phyloP scores from a whole-genome alignment of 306 rosid genomes.

The Quercus dentata region DNA sequence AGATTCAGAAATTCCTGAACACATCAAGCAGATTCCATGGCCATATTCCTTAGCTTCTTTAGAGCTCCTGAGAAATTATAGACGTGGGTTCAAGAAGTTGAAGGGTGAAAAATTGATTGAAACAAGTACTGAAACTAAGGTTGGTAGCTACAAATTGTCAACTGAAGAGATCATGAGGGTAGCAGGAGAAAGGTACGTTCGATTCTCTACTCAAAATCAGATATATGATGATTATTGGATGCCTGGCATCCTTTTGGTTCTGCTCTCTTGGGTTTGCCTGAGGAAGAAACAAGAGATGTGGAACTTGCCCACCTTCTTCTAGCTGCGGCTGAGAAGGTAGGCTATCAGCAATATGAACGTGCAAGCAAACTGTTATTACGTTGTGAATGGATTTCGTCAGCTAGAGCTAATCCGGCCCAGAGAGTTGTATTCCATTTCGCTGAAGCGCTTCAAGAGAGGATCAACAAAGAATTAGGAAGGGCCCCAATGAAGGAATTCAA shows the following conservation, averaged over 20 bases:
- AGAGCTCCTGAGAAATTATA: slow-evolving; percentile 49
- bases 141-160: slow-evolving; percentile 38
- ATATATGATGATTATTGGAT: slow-evolving; percentile 37
- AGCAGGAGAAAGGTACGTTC: slow-evolving; percentile 72
- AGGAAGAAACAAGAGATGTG: slow-evolving; percentile 54
- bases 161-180: slow-evolving; percentile 61
- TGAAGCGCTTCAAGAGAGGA: slow-evolving; percentile 57
- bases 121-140: not conserved
- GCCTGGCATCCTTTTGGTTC: slow-evolving; percentile 56
- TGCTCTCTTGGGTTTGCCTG: slow-evolving; percentile 37
- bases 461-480: slow-evolving; percentile 46
- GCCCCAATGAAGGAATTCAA: not conserved
- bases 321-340: slow-evolving; percentile 68
- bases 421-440: slow-evolving; percentile 51
- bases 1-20: slow-evolving; percentile 12
- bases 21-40: slow-evolving; percentile 11
- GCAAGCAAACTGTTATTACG: slow-evolving; percentile 55
- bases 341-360: slow-evolving; percentile 53
- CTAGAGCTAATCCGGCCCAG: slow-evolving; percentile 34
- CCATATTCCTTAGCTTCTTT: slow-evolving; percentile 40
- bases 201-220: slow-evolving; percentile 29
- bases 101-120: slow-evolving; percentile 16
- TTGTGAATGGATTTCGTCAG: slow-evolving; percentile 47
- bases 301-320: slow-evolving; percentile 71
- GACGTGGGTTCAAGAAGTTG: slow-evolving; percentile 42